These are phyloP conservation scores for Schizophyllum commune DNA, from an alignment of 1,284 basidiomycete genomes.

Conservation along the genomic window DNA sequence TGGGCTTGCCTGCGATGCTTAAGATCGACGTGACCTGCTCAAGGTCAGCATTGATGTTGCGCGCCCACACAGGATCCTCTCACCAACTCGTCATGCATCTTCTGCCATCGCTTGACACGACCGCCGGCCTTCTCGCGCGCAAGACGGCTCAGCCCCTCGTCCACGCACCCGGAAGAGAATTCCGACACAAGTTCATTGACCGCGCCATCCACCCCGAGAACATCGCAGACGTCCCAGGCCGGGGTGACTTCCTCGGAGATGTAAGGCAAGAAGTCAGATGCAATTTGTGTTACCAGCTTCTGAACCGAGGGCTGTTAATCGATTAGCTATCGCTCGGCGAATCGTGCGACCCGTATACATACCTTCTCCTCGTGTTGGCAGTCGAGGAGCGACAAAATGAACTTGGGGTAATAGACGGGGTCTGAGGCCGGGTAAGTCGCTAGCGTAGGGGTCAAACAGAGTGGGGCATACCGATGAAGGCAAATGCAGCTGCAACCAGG, in stretches of 20 bases:
- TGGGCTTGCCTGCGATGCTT: conserved; percentile 54
- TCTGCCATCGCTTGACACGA: conserved; percentile 36
- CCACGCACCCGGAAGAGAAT: conserved; percentile 35
- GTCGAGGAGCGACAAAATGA: conserved; percentile 67
- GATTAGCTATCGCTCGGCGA: no score
- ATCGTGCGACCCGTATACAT: conserved; percentile 5
- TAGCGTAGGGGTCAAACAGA: not conserved
- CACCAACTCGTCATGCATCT: conserved; percentile 45
- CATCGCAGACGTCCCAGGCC: not conserved
- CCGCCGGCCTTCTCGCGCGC: conserved; percentile 32
- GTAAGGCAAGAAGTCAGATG: conserved; percentile 57
- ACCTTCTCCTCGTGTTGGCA: conserved; percentile 94
- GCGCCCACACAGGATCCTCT: conserved; percentile 9
- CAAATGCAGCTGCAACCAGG: conserved; percentile 44
- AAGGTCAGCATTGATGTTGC: conserved; percentile 8
- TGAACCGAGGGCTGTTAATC: conserved; percentile 76
- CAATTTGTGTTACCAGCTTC: conserved; percentile 70
- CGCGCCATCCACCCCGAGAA: conserved; percentile 33
- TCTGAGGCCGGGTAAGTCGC: conserved; percentile 33
- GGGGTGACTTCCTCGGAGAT: conserved; percentile 60
- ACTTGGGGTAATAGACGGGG: conserved; percentile 56
- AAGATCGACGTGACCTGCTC: conserved; percentile 57
- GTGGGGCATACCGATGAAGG: conserved; percentile 44
- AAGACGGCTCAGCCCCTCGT: conserved; percentile 34
- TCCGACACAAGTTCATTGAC: conserved; percentile 40